Evolutionary conservation across 805 yeast genomes (phyloP).

Genomic region (Maudiozyma turicensis): DNA sequence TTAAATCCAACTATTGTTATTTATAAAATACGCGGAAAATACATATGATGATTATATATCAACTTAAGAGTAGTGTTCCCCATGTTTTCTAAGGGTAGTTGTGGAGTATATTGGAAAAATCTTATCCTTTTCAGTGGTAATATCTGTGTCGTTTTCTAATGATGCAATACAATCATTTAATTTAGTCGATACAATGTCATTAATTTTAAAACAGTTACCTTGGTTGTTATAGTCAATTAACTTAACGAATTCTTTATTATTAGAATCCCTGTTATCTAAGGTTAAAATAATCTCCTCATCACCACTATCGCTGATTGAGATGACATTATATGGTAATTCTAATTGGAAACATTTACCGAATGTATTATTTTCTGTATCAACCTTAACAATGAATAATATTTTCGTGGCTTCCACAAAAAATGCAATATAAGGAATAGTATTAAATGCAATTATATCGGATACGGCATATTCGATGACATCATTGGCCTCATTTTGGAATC

Average conservation of each 20-base stretch:
- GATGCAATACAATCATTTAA: constrained; percentile 17
- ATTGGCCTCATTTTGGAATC: constrained; percentile 46
- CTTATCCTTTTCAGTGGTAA: constrained; percentile 30
- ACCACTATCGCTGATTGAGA: constrained; percentile 20
- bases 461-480: constrained; percentile 45
- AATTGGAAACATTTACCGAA: constrained; percentile 22
- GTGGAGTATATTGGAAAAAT: constrained; percentile 42
- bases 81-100: constrained; percentile 47
- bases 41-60: neutral
- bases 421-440: constrained; percentile 28
- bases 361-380: constrained; percentile 14
- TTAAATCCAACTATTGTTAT: no score
- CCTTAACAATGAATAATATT: constrained; percentile 29
- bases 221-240: constrained; percentile 16
- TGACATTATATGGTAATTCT: constrained; percentile 25
- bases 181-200: constrained; percentile 11
- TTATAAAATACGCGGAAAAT: neutral
- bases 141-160: constrained; percentile 21
- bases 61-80: constrained; percentile 35
- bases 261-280: constrained; percentile 24
- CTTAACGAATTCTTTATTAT: constrained; percentile 10
- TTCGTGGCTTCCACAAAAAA: constrained; percentile 46
- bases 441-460: constrained; percentile 33
- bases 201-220: constrained; percentile 13
- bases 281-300: constrained; percentile 29